A percentile compares a stretch with the other conserved stretches of the same genome.
phyloP scores from a whole-genome alignment of 345 rosid species.

The Arabidopsis thaliana region DNA sequence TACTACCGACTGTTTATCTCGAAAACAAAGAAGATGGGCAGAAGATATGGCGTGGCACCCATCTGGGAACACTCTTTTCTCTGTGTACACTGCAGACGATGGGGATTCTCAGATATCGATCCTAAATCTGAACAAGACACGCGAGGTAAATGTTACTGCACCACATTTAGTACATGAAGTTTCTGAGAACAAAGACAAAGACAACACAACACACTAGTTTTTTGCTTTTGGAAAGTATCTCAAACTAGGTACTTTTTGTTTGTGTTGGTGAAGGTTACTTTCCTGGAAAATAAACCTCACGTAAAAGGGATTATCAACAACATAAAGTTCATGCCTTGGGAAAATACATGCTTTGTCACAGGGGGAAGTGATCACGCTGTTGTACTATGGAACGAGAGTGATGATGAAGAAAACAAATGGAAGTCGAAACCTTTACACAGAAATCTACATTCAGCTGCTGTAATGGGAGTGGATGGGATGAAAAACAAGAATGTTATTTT shows the following conservation, averaged over 20 bases:
- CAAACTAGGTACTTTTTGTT: slow-evolving; percentile 27
- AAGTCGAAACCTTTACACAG: slow-evolving; percentile 75
- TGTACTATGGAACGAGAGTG: slow-evolving; percentile 77
- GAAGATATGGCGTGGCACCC: slow-evolving; percentile 98
- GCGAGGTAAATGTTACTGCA: slow-evolving; percentile 58
- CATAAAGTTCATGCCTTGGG: slow-evolving; percentile 88
- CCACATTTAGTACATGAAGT: neutral
- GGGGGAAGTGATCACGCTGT: slow-evolving; percentile 94
- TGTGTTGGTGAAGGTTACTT: slow-evolving; percentile 60
- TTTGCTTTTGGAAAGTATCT: neutral
- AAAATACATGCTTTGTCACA: slow-evolving; percentile 68
- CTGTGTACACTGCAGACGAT: slow-evolving; percentile 72
- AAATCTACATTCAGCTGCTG: slow-evolving; percentile 87
- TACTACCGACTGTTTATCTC: slow-evolving; percentile 66
- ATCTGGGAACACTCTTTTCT: slow-evolving; percentile 68
- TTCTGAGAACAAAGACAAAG: neutral
- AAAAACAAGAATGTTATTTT: slow-evolving; percentile 73
- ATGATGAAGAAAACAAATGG: slow-evolving; percentile 64
- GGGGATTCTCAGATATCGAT: slow-evolving; percentile 89
- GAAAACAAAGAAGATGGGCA: slow-evolving; percentile 83
- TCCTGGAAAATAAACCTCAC: slow-evolving; percentile 81
- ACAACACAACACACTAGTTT: neutral
- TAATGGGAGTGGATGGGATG: slow-evolving; percentile 95
- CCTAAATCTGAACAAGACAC: slow-evolving; percentile 67
- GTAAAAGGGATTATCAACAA: slow-evolving; percentile 82